Base-by-base conservation (phyloP, 2,329 filamentous ascomycete species). In the Trichoderma arundinaceum region DNA sequence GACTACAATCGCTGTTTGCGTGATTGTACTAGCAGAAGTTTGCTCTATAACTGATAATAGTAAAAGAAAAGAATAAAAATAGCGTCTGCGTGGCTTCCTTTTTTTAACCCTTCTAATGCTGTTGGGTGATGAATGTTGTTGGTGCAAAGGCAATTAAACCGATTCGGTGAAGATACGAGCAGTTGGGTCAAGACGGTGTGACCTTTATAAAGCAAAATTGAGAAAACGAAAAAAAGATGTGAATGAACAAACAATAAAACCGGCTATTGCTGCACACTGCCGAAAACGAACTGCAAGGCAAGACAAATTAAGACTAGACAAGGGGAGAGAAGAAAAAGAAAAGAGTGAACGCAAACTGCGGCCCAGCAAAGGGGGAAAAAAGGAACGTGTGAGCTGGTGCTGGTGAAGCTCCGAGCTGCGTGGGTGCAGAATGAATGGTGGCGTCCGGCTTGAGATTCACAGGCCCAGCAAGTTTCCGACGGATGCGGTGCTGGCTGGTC, bases 391-490 rank as follows among this genome's bases (percentile, higher is more conserved):
- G 35, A 46, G 60, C 53, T 57, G 52, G 43, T 43, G 52, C 52
- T 41, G 12, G 41, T 51, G 48, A 51, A 41, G 61, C 60, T 44
- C 57, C 41, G 38, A 56, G 59, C 48, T n/a, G 12, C 39, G 44
- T 49, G 38, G 35, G 22, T 58, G 54, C n/a, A 44, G 38, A 65
- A 52, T 58, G 62, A 65, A 65, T 59, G 62, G 54, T 52, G 62
- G 62, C 54, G 62, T 59, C 54, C 19, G 38, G 54, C 56, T 46
- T 58, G 62, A 59, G 43, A 59, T 59, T 65, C 54, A 51, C 44
- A 65, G 32, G 22, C 35, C 28, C 62, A 44, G 62, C 62, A 63
- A 28, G 60, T 52, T 58, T 15, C 44, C 53, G 46, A 59, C 54
- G 62, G 62, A 59, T 51, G 53, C 53, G 62, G 54, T 35, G 52